Percentiles rank a stretch among this genome's conserved stretches.
phyloP scores from a whole-genome alignment of 495 filamentous ascomycete genomes.

The Hyaloscypha finlandica region DNA sequence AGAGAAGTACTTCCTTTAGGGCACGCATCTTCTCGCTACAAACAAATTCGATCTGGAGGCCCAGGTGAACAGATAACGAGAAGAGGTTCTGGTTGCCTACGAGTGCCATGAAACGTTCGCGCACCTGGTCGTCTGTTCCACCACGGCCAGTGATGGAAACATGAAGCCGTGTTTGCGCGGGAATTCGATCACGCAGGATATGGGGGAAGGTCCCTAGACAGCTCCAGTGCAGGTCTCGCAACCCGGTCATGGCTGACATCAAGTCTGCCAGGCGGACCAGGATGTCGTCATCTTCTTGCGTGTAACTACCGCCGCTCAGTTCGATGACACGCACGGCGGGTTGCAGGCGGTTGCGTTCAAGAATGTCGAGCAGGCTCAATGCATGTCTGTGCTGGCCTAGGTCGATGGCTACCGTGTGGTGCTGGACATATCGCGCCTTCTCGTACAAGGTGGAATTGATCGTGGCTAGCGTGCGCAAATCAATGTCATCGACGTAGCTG shows the following conservation, averaged over 20 bases:
- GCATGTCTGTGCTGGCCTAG: slow-evolving; percentile 7
- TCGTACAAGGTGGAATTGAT: slow-evolving; percentile 19
- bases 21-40: no score
- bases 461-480: slow-evolving; percentile 18
- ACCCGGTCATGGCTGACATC: slow-evolving; percentile 20
- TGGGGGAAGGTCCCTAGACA: no score
- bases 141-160: no score
- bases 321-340: background rate
- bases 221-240: slow-evolving; percentile 2
- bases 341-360: background rate
- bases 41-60: no score
- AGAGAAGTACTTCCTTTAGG: no score
- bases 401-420: slow-evolving; percentile 18
- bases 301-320: background rate
- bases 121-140: no score
- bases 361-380: slow-evolving; percentile 2
- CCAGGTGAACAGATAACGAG: no score
- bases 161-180: no score
- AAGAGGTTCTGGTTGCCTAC: no score
- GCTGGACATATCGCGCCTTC: slow-evolving; percentile 23
- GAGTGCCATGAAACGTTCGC: no score
- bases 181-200: no score
- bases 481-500: slow-evolving; percentile 12
- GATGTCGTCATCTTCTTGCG: slow-evolving; percentile 3
- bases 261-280: slow-evolving; percentile 15